Base-by-base conservation (phyloP, 495 filamentous ascomycete genomes). In the Aspergillus asperescens region DNA sequence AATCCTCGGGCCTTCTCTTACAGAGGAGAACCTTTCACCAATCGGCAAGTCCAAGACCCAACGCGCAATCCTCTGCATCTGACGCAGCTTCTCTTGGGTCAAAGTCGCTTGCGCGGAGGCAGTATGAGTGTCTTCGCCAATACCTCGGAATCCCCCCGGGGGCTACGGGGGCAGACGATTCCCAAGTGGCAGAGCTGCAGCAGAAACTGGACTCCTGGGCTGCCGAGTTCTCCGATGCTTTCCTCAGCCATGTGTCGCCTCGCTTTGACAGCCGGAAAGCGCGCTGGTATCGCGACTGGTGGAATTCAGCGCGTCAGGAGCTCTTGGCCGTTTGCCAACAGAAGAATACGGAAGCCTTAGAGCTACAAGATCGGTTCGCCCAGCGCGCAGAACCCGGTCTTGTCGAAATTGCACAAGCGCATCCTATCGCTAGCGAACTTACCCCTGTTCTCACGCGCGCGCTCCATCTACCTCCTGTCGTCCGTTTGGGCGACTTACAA, bases 231-330 rank as follows among this genome's bases (percentile, higher is more conserved):
- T 41, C 38, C 4, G 38, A 41, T 5, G 38, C 22, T 18, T 41
- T 41, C 38, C 22, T 41, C n/a, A 13, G 7, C 22, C 20, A n/a
- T 12, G 12, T 41, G 3, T 24, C 22, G 38, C 38, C 19, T 24
- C 12, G 38, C 38, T 41, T 41, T 18, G 38, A 41, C 38, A 8
- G 2, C 4, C 38, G 38, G 23, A 41, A 41, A 12, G 9, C 19
- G 19, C 38, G 38, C 18, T 41, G 38, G 38, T 41, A 41, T n/a
- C 38, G 38, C 12, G 38, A 41, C 22, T 41, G 38, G 38, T 41
- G 38, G 38, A 41, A 41, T 8, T 6, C 38, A 4, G 38, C 38
- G 4, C 38, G 38, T 8, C 38, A 41, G 38, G 38, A 41, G 38
- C 38, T 41, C 12, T 18, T 41, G 38, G 13, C 38, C 6, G 5